Percentiles rank a stretch among this genome's conserved stretches.
Evolutionary conservation across 116 monocot genomes (phyloP).

Genomic region (Cymodocea nodosa): DNA sequence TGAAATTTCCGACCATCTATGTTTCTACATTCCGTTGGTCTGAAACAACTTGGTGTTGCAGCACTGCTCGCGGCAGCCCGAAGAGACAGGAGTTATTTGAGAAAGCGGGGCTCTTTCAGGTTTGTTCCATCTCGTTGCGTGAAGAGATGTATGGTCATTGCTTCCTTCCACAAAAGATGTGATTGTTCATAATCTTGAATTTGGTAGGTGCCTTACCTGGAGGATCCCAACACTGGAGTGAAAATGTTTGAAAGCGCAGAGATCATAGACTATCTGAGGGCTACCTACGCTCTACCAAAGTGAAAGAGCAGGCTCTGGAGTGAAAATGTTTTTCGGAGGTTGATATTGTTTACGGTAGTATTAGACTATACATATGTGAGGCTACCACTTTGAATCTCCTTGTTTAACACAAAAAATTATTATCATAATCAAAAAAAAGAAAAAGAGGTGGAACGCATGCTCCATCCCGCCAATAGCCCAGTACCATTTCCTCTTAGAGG

Average conservation of each 20-base stretch:
- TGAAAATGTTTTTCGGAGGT: too few species aligned
- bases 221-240: conserved; percentile 93
- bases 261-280: conserved; percentile 75
- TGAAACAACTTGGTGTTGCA: conserved; percentile 16
- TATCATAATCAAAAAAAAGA: too few species aligned
- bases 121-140: conserved; percentile 1
- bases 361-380: too few species aligned
- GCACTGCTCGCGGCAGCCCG: conserved; percentile 79
- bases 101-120: conserved; percentile 75
- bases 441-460: too few species aligned
- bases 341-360: too few species aligned
- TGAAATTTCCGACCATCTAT: too few species aligned
- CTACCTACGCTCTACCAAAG: conserved; percentile 37
- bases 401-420: too few species aligned
- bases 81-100: conserved; percentile 62
- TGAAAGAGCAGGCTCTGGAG: not conserved
- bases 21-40: not conserved
- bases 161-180: too few species aligned
- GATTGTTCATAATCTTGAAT: not conserved
- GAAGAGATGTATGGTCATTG: too few species aligned
- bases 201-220: conserved; percentile 72
- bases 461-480: too few species aligned
- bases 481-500: too few species aligned
- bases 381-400: too few species aligned
- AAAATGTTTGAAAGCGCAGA: conserved; percentile 94